Evolutionary conservation across 768 basidiomycete genomes (phyloP).

Genomic region (Tulasnella sp.): DNA sequence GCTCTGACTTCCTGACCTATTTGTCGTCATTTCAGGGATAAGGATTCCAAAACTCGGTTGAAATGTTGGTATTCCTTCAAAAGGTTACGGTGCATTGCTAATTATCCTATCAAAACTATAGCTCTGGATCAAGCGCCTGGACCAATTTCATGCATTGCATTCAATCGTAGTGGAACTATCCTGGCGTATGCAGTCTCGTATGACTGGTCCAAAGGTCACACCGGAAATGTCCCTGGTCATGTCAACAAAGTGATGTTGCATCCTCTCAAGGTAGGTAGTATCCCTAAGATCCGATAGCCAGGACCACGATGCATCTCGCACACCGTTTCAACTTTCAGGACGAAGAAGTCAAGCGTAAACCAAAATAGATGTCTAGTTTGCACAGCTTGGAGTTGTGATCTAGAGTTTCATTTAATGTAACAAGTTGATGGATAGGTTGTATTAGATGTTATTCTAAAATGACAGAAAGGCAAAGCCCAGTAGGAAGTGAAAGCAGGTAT

Average conservation of each 20-base stretch:
- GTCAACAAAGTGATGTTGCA: constrained; percentile 33
- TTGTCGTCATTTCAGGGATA: constrained; percentile 42
- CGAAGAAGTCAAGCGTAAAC: constrained; percentile 17
- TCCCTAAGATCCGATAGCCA: too few relatives aligned
- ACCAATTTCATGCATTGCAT: constrained; percentile 66
- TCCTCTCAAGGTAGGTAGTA: constrained; percentile 29
- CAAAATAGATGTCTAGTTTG: constrained; percentile 9
- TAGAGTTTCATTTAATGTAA: too few relatives aligned
- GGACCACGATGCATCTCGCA: too few relatives aligned
- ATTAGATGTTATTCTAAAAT: too few relatives aligned
- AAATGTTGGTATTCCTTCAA: constrained; percentile 47
- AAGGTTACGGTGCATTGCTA: background rate
- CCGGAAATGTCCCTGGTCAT: constrained; percentile 55
- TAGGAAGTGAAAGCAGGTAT: too few relatives aligned
- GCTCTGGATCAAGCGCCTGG: constrained; percentile 63
- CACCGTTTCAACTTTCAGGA: too few relatives aligned
- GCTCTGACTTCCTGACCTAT: background rate
- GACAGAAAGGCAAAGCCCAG: too few relatives aligned
- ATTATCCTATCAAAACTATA: constrained; percentile 20
- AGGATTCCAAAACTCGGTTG: constrained; percentile 79
- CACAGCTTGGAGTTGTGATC: too few relatives aligned
- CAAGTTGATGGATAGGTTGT: too few relatives aligned
- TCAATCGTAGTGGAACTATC: constrained; percentile 78
- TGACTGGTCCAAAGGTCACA: constrained; percentile 88
- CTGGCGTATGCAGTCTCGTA: constrained; percentile 90